Conservation (phyloP, 345 rosid genomes). For the Rhodomyrtus tomentosa region DNA sequence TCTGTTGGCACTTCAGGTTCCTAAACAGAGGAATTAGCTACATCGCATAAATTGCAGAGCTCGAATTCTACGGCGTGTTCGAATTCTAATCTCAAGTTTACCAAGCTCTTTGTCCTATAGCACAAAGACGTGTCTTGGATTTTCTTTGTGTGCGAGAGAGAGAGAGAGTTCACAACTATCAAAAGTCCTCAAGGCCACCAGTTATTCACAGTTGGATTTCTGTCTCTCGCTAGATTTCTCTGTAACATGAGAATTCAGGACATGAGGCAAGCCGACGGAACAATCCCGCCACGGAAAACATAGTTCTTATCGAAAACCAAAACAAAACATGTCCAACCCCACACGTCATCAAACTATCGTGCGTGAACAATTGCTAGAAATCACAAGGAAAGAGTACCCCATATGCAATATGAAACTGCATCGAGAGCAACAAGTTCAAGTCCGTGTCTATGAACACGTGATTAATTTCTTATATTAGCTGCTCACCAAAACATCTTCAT, state of each 20-base stretch:
- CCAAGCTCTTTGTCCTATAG: neutral
- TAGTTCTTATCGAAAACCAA: neutral
- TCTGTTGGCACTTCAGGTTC: neutral
- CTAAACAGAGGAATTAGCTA: neutral
- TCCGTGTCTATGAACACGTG: neutral
- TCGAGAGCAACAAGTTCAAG: neutral
- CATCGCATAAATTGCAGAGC: neutral
- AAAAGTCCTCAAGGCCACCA: neutral
- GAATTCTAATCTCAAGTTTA: neutral
- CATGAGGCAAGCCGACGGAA: neutral
- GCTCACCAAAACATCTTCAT: neutral
- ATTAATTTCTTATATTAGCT: neutral
- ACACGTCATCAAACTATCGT: neutral
- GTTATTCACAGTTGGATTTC: neutral
- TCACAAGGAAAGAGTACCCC: neutral
- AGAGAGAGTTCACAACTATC: neutral
- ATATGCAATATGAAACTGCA: neutral
- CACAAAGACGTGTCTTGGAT: neutral
- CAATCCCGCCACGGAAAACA: neutral
- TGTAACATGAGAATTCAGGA: neutral
- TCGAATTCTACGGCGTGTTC: neutral
- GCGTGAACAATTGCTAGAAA: neutral
- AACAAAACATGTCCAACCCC: neutral
- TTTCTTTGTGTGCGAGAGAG: neutral
- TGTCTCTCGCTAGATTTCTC: neutral